Evolutionary conservation across 1,139 yeast genomes (phyloP), one percentile per base, ranked within the genome.

Genomic region (Zhuliangozyma parablackwelliae): DNA sequence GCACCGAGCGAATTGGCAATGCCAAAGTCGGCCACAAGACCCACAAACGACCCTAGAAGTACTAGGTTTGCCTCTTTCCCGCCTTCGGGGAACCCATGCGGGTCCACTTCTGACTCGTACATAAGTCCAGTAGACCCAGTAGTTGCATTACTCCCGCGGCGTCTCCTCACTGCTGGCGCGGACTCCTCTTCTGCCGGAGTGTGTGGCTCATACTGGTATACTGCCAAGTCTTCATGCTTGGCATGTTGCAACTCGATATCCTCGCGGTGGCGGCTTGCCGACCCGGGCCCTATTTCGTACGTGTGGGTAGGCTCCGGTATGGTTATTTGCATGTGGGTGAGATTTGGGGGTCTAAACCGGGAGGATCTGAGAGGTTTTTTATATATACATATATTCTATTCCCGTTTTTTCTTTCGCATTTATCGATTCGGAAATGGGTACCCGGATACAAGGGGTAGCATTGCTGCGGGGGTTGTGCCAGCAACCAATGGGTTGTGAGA

Each of bases 11-110:
- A 56, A 46, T 80, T 80, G 42, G 75, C 67, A 28, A 81, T 54
- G 2, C 88, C 88, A 53, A 82, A 80, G n/a, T 72, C 71, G n/a
- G 76, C 72, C 11, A 75, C 60, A 31, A 77, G 59, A 1, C 85
- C 80, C 37, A 77, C 57, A 56, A 78, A 78, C 1, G 83, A 72
- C 2, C 88, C 88, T 7, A 79, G 56, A 1, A 82, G 78, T 0
- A 78, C 83, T 7, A 67, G 42, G 70, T 82, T 75, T 1, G 85
- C 84, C 32, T 57, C 48, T 32, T 51, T 38, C 1, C 85, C 87
- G 2, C 87, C 86, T 41, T 82, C 86, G 0, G 92, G 92, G 48
- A 74, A 74, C 21, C 54, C 54, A 28, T 48, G 47, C 2, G 60
- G 56, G 35, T 61, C 47, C 11, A 44, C 34, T 33, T 58, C 63